Base-by-base conservation (phyloP, 306 rosid genomes). In the Lablab purpureus region DNA sequence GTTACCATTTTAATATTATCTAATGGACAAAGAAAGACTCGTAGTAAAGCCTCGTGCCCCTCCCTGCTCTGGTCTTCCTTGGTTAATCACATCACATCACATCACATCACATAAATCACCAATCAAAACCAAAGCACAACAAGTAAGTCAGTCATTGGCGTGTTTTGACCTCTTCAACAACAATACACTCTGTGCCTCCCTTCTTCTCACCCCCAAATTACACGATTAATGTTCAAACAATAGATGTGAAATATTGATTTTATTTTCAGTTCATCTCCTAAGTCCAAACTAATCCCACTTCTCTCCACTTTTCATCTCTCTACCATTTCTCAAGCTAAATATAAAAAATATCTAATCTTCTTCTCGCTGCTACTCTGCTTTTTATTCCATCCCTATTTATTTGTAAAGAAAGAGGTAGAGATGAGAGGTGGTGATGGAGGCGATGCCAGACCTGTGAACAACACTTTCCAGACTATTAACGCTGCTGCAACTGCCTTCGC, bases 401-500 rank as follows among this genome's bases (percentile, higher is more conserved):
- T 58, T 2, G 21, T 51, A 43, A 54, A 63, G 19, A 23, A 72
- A 64, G 34, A 56, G 11, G 3, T 59, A 41, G 85, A 85, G 74
- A 91, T 88, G 96, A 90, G 88, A 69, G 84, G 90, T 19, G 80
- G 17, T 23, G 56, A 70, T 71, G 87, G 88, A 51, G 85, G 92
- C 46, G 75, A 90, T 65, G 84, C 73, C 7, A 77, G 89, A 77
- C 77, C 77, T 60, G 60, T 78, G 2, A 85, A 76, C 84, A 90
- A 75, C 85, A 78, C 98, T 76, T 74, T 93, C 43, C 92, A 91
- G 7, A 96, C 97, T 62, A 89, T 96, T 6, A 91, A 88, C 91
- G 98, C 99, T 58, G 99, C 99, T 55, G 99, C 99, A 18, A 80
- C 87, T 74, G 97, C 86, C 58, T 91, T 96, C 78, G 93, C 91